Base-by-base conservation (phyloP, 2,329 filamentous ascomycete species). In the Neophaeococcomyces mojaviensis region DNA sequence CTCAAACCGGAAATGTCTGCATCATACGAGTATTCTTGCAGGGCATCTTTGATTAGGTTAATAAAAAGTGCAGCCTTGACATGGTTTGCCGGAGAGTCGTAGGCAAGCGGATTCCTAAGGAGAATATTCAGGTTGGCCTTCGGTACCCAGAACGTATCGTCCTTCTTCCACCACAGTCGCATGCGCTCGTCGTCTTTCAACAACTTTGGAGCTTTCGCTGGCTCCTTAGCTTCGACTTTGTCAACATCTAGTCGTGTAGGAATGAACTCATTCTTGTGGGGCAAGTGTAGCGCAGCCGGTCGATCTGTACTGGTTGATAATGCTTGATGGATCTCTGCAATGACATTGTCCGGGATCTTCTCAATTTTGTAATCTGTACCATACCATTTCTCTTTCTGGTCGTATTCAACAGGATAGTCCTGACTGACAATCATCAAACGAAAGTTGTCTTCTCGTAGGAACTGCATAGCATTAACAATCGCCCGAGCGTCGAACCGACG, bases 101-200 rank as follows among this genome's bases (percentile, higher is more conserved):
- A 82, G n/a, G 86, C 81, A 37, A 94, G 67, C 0, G 88, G 85
- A 49, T 83, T 94, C 57, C 82, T 79, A 54, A 94, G 74, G 55
- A 82, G 87, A 53, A 95, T 79, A 54, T 88, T 78, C 15, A 97
- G 71, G 49, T 88, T 92, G 3, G 87, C 92, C 64, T 94, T 95
- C 7, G 92, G 92, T 8, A 97, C 92, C 89, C 90, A 97, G 66
- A 97, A 98, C 0, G 83, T 88, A 58, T 98, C 92, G 59, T 98
- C 92, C 68, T 97, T 97, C 72, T 98, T 98, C 73, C 82, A 96
- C 92, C 92, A 98, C 2, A 87, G 84, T 24, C 89, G 81, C 1
- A 86, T 81, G 28, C 81, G 70, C 4, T 82, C 74, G 55, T 96
- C 90, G 57, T 94, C 88, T 55, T 89, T 82, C 51, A 98, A 83